Base-by-base conservation (phyloP, 345 rosid genomes). In the Nasturtium officinale region DNA sequence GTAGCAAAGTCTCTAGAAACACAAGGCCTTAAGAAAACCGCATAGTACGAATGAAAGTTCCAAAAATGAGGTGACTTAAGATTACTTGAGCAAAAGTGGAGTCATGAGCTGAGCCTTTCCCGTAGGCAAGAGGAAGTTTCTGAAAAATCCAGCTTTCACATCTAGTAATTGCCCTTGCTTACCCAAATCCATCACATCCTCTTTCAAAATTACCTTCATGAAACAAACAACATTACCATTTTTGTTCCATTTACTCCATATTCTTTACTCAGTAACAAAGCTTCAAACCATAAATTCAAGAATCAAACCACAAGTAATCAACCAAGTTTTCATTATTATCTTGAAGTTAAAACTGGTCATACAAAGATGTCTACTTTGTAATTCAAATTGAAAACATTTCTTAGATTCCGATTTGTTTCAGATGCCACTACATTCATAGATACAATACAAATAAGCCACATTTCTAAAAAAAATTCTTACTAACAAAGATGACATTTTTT, bases 41-140 rank as follows among this genome's bases (percentile, higher is more conserved):
- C 0, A 48, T 6, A 54, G 60, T 55, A 18, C 7, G 20, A 55
- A 64, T 12, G 51, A 5, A 45, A 10, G 56, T 20, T 45, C 11
- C 17, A 2, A 7, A 70, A 2, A 13, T 15, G n/a, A 56, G 0
- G 64, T 42, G 45, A 56, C 35, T 38, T 5, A 54, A 67, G 42
- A 43, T 69, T 88, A 94, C 98, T 91, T 95, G 84, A 91, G 88
- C 2, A 89, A 70, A 73, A 47, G 3, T 4, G 96, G 83, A 82
- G 99, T 95, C 71, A 90, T 84, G 82, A 89, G 82, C 85, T 86
- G 92, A 15, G 96, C 99, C 75, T 84, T 91, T 67, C 96, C 97
- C 69, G 77, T 80, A 1, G 99, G 96, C 59, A 79, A 78, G 40
- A 95, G 91, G 80, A 45, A 95, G 83, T 91, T 95, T 83, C 97